These are phyloP conservation scores for Adansonia rubrostipa DNA, from an alignment of 441 rosid species.

Conservation along the genomic window DNA sequence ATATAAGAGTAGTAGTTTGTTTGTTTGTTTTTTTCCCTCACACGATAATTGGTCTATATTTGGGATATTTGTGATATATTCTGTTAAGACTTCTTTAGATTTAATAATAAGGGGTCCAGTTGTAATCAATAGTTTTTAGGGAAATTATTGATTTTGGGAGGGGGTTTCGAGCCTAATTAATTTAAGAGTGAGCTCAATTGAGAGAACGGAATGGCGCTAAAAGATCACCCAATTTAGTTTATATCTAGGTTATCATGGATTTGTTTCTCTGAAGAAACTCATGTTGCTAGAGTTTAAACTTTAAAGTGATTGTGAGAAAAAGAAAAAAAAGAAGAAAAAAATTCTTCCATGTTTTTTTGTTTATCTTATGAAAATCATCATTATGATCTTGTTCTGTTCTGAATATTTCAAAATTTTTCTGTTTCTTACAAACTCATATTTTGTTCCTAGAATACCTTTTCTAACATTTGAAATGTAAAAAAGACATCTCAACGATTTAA, in stretches of 20 bases:
- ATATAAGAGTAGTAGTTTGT: not conserved
- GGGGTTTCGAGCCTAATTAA: not conserved
- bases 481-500: not conserved
- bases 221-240: not conserved
- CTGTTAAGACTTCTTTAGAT: not conserved
- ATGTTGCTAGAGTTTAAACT: not conserved
- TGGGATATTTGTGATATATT: not conserved
- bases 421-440: not conserved
- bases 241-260: not conserved
- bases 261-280: not conserved
- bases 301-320: not conserved
- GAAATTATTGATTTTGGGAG: not conserved
- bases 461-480: not conserved
- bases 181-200: not conserved
- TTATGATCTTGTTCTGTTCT: not conserved
- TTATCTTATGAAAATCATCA: not conserved
- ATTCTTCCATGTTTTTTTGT: not conserved
- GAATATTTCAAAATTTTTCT: not conserved
- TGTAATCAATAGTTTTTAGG: not conserved
- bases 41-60: not conserved
- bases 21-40: not conserved
- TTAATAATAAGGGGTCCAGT: not conserved
- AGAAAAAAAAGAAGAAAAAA: not conserved
- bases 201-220: constrained; percentile 1
- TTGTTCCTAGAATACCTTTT: not conserved